phyloP scores from a whole-genome alignment of 768 basidiomycete genomes.

The Zangia roseola region DNA sequence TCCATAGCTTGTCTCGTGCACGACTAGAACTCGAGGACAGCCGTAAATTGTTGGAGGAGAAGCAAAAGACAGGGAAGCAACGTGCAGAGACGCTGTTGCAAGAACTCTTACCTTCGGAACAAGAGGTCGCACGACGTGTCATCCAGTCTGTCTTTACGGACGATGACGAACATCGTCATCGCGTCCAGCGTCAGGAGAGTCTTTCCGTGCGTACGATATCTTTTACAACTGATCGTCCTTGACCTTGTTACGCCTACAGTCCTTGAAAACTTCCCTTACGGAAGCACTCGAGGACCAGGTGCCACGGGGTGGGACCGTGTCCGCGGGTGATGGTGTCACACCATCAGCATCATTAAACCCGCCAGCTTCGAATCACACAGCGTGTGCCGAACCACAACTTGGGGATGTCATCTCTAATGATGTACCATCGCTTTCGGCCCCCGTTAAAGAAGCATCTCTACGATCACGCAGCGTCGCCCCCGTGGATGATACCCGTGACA shows the following conservation, averaged over 20 bases:
- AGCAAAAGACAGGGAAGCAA: constrained; percentile 49
- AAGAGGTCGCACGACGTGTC: constrained; percentile 65
- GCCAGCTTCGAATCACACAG: neutral
- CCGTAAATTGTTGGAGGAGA: constrained; percentile 53
- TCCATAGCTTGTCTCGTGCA: constrained; percentile 54
- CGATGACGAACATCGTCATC: constrained; percentile 43
- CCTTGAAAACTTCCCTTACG: constrained; percentile 44
- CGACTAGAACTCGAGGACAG: constrained; percentile 65
- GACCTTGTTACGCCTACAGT: constrained; percentile 28
- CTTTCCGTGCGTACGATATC: constrained; percentile 43
- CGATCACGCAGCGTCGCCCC: constrained; percentile 2
- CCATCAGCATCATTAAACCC: constrained; percentile 12
- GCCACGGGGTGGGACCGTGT: constrained; percentile 26
- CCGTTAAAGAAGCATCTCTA: constrained; percentile 1
- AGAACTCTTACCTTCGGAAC: constrained; percentile 59
- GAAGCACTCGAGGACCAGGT: constrained; percentile 54
- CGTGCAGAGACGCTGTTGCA: constrained; percentile 56
- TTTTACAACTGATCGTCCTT: neutral
- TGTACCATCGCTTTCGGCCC: neutral
- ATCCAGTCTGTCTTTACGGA: constrained; percentile 62
- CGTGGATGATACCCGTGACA: constrained; percentile 10
- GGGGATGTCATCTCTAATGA: neutral
- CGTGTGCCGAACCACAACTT: neutral
- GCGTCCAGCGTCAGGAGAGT: constrained; percentile 58
- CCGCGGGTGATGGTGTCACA: constrained; percentile 20